Percentiles rank a stretch among this genome's conserved stretches.
Evolutionary conservation across 2,329 filamentous ascomycete genomes (phyloP).

Genomic region (Epichloe gansuensis): DNA sequence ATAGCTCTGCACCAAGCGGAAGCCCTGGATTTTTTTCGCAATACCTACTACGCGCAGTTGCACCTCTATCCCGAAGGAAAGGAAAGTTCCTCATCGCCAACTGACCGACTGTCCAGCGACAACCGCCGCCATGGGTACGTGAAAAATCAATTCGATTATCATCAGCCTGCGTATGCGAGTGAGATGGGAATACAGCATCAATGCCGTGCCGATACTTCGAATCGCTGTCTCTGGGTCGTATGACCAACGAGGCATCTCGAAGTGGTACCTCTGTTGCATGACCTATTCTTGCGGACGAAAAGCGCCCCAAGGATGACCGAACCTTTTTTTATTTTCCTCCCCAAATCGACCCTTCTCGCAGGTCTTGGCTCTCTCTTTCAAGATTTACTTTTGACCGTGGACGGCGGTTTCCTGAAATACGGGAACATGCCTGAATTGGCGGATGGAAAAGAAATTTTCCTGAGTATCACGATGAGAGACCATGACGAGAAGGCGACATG

Average conservation of each 20-base stretch:
- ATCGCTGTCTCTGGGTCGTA: neutral
- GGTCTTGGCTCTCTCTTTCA: neutral
- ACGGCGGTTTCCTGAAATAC: slow-evolving; percentile 10
- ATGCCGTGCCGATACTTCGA: neutral
- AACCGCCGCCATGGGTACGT: slow-evolving; percentile 52
- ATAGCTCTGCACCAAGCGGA: slow-evolving; percentile 8
- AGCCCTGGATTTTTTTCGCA: slow-evolving; percentile 20
- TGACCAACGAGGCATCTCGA: neutral
- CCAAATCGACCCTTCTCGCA: neutral
- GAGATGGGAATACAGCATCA: slow-evolving; percentile 15
- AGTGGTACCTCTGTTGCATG: slow-evolving; percentile 12
- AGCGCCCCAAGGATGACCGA: slow-evolving; percentile 6
- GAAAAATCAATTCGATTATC: slow-evolving; percentile 24
- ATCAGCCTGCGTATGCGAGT: slow-evolving; percentile 39
- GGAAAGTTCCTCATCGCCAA: slow-evolving; percentile 23
- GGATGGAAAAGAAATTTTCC: neutral
- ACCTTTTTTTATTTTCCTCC: neutral
- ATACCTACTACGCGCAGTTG: slow-evolving; percentile 10
- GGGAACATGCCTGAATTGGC: slow-evolving; percentile 4
- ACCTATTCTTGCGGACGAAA: slow-evolving; percentile 7
- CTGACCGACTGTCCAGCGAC: slow-evolving; percentile 28
- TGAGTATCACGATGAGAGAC: neutral
- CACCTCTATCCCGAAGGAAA: slow-evolving; percentile 23
- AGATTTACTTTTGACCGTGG: neutral
- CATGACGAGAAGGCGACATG: neutral